Percentiles rank a stretch among this genome's conserved stretches.
These are phyloP conservation scores for Hypoxylon cercidicola DNA, from an alignment of 495 filamentous ascomycete species.

Conservation along the genomic window DNA sequence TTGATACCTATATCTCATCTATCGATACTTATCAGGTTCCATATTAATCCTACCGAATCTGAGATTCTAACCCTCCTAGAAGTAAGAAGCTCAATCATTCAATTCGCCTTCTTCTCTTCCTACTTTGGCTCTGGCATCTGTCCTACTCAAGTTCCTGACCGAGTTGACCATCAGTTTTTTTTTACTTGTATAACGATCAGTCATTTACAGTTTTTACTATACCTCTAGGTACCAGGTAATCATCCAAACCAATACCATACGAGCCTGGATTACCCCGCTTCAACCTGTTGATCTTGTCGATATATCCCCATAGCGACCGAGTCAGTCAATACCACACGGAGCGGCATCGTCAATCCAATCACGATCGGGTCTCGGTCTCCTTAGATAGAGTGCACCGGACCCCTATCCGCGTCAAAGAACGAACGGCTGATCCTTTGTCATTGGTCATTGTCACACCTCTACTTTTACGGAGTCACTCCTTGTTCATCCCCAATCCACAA, in stretches of 20 bases:
- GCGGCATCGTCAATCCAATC: conserved; percentile 30
- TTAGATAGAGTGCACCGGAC: conserved; percentile 21
- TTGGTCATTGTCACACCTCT: conserved; percentile 3
- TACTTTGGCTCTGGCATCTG: background rate
- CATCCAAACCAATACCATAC: background rate
- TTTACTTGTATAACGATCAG: background rate
- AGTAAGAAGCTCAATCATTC: conserved; percentile 17
- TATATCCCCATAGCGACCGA: conserved; percentile 1
- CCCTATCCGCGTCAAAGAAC: conserved; percentile 26
- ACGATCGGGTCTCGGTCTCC: conserved; percentile 10
- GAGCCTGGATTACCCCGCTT: conserved; percentile 31
- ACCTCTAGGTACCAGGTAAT: too few species aligned
- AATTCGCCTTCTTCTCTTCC: conserved; percentile 29
- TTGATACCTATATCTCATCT: conserved; percentile 7
- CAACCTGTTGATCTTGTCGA: conserved; percentile 7
- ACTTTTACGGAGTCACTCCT: conserved; percentile 4
- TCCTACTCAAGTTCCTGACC: conserved; percentile 1
- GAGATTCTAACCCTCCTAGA: conserved; percentile 15
- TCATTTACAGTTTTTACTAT: conserved; percentile 15
- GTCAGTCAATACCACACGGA: conserved; percentile 22
- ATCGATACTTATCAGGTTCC: conserved; percentile 8
- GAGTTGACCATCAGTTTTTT: background rate
- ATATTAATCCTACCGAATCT: conserved; percentile 37
- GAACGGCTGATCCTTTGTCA: conserved; percentile 23
- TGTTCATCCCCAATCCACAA: conserved; percentile 20